Conservation (phyloP, 768 basidiomycete species). For the Calvatia gigantea region DNA sequence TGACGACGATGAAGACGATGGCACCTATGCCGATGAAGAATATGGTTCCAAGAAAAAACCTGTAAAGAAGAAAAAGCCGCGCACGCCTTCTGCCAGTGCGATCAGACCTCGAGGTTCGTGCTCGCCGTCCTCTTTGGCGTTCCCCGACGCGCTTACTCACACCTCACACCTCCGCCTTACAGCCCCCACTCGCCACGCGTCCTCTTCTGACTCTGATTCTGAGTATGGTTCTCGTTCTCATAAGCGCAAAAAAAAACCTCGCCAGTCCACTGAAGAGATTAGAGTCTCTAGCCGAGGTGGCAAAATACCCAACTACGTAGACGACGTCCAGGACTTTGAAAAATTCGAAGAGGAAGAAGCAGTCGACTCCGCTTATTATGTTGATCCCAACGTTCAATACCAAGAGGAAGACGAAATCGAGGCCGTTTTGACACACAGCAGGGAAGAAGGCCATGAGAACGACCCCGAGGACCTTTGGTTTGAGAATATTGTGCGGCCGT, state of each 20-base stretch:
- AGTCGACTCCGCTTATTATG: conserved; percentile 48
- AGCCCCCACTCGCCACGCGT: conserved; percentile 51
- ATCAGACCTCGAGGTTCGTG: conserved; percentile 57
- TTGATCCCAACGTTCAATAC: conserved; percentile 47
- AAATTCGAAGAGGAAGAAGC: conserved; percentile 66
- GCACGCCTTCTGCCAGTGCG: conserved; percentile 38
- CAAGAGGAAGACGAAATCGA: conserved; percentile 90
- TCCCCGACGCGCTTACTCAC: conserved; percentile 18
- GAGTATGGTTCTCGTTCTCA: conserved; percentile 79
- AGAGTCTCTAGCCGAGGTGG: conserved; percentile 74
- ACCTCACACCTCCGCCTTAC: too few relatives aligned
- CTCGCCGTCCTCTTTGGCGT: conserved; percentile 14
- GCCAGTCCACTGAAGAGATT: conserved; percentile 60
- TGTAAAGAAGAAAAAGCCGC: conserved; percentile 62
- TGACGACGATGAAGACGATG: conserved; percentile 64
- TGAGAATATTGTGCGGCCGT: conserved; percentile 67
- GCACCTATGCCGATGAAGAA: conserved; percentile 75
- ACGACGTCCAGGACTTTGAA: conserved; percentile 79
- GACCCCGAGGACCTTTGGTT: conserved; percentile 84
- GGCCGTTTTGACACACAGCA: conserved; percentile 79
- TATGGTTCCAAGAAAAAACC: conserved; percentile 64
- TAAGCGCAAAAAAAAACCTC: conserved; percentile 79
- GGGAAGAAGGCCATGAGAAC: conserved; percentile 76
- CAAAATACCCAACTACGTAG: conserved; percentile 82
- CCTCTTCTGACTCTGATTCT: conserved; percentile 77